phyloP scores from a whole-genome alignment of 2,329 filamentous ascomycete species.

The Teratosphaeria gauchensis region DNA sequence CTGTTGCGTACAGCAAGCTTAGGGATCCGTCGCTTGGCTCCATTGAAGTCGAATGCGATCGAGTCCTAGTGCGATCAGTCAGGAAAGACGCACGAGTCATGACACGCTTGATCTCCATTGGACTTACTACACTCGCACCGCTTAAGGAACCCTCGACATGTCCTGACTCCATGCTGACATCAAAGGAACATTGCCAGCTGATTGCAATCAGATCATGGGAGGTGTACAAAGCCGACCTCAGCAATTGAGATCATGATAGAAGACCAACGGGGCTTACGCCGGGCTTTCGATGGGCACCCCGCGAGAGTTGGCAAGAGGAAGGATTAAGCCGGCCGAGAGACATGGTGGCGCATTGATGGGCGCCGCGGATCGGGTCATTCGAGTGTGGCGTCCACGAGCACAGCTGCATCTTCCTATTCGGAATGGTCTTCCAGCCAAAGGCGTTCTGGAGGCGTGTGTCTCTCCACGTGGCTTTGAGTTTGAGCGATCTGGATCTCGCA shows the following conservation, averaged over 20 bases:
- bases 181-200: background rate
- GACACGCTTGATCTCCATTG: background rate
- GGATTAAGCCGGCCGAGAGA: background rate
- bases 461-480: background rate
- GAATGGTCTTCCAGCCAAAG: background rate
- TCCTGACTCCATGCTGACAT: background rate
- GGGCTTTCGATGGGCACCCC: background rate
- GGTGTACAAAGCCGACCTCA: background rate
- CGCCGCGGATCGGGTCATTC: background rate
- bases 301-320: background rate
- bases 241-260: background rate
- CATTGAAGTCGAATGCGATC: conserved; percentile 2
- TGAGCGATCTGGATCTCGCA: background rate
- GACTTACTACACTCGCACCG: background rate
- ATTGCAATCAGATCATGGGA: background rate
- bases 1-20: conserved; percentile 16
- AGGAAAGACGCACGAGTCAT: background rate
- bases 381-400: background rate
- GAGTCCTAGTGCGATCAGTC: background rate
- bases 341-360: background rate
- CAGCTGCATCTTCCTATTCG: background rate
- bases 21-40: conserved; percentile 11
- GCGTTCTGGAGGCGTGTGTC: background rate
- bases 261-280: background rate
- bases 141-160: background rate